These are phyloP conservation scores for Phlebiopsis flavidoalba DNA, from an alignment of 768 basidiomycete genomes.

Conservation along the genomic window DNA sequence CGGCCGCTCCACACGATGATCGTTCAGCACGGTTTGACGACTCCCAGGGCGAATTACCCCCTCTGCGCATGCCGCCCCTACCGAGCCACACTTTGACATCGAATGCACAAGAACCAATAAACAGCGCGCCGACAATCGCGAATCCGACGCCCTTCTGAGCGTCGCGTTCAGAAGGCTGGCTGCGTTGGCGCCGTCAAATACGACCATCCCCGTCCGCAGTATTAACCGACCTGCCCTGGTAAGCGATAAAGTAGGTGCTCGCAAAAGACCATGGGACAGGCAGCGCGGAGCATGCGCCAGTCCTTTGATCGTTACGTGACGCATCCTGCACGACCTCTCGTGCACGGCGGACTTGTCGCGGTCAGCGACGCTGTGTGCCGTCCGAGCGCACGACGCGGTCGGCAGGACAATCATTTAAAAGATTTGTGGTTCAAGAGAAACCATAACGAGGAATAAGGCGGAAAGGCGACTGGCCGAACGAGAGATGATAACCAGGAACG, in stretches of 20 bases:
- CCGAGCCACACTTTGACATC: conserved; percentile 28
- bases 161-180: conserved; percentile 38
- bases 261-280: conserved; percentile 39
- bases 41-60: conserved; percentile 31
- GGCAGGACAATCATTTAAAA: no score
- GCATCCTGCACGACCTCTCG: conserved; percentile 23
- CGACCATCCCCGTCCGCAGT: no score
- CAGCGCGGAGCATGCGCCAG: conserved; percentile 36
- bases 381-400: conserved; percentile 33
- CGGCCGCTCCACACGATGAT: no score
- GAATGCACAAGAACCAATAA: conserved; percentile 37
- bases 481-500: conserved; percentile 43
- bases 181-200: conserved; percentile 33
- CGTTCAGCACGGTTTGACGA: conserved; percentile 24
- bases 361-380: conserved; percentile 35
- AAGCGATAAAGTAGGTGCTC: conserved; percentile 44
- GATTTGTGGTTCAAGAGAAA: no score
- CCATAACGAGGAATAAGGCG: conserved; percentile 31
- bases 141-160: conserved; percentile 33
- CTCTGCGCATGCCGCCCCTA: conserved; percentile 30
- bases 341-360: conserved; percentile 25
- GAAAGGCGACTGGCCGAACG: no score
- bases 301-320: conserved; percentile 34
- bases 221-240: conserved; percentile 37
- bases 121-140: conserved; percentile 38